phyloP scores from a whole-genome alignment of 2,329 filamentous ascomycete genomes.

The Beauveria sp. region DNA sequence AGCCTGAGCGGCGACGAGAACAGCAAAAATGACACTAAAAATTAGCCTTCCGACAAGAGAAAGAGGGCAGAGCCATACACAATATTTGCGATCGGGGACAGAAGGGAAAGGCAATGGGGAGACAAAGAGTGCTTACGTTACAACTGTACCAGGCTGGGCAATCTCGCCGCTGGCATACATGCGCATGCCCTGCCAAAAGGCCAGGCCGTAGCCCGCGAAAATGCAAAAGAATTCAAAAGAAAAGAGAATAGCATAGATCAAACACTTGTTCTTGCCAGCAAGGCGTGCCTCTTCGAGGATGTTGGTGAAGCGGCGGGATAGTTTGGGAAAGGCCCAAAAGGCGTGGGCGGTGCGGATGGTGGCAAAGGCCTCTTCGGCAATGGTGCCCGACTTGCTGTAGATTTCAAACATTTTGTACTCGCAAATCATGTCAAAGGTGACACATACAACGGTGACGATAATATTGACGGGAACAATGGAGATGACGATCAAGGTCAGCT shows the following conservation, averaged over 20 bases:
- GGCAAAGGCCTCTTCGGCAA: slow-evolving; percentile 42
- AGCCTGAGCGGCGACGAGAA: slow-evolving; percentile 37
- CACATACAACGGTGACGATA: slow-evolving; percentile 29
- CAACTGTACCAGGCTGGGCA: slow-evolving; percentile 34
- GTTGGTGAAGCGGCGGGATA: slow-evolving; percentile 32
- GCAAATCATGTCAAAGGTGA: slow-evolving; percentile 31
- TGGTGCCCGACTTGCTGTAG: slow-evolving; percentile 32
- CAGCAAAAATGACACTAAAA: slow-evolving; percentile 37
- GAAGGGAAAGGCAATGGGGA: not conserved
- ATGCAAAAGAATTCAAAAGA: slow-evolving; percentile 40
- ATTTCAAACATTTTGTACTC: slow-evolving; percentile 37
- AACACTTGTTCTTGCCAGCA: slow-evolving; percentile 35
- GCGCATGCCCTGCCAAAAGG: slow-evolving; percentile 44
- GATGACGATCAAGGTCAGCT: slow-evolving; percentile 35
- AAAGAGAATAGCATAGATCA: slow-evolving; percentile 35
- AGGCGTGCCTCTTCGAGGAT: slow-evolving; percentile 32
- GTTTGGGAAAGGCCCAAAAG: slow-evolving; percentile 39
- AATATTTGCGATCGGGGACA: too few relatives aligned
- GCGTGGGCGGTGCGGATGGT: slow-evolving; percentile 43
- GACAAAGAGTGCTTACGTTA: slow-evolving; percentile 30
- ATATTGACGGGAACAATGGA: slow-evolving; percentile 37
- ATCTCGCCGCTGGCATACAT: slow-evolving; percentile 40
- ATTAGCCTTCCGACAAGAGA: not conserved
- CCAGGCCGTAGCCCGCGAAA: slow-evolving; percentile 38
- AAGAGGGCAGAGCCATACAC: not conserved